Percentiles rank a stretch among this genome's conserved stretches.
These are phyloP conservation scores for Kwoniella bestiolae DNA, from an alignment of 768 basidiomycete genomes.

Conservation along the genomic window DNA sequence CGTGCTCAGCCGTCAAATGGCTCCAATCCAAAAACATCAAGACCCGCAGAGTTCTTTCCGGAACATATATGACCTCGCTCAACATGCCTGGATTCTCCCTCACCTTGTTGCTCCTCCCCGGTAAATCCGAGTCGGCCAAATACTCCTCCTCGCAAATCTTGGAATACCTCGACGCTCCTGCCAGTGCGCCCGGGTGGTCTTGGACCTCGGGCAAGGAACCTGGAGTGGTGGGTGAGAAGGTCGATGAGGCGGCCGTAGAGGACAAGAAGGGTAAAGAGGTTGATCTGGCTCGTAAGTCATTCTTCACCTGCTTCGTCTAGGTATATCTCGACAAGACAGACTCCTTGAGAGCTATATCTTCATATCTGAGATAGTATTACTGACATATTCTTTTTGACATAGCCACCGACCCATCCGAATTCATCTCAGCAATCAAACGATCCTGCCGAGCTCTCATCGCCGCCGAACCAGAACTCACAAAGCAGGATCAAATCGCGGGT, in stretches of 20 bases:
- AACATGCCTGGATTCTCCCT: conserved; percentile 59
- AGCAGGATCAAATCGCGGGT: conserved; percentile 87
- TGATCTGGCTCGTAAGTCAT: conserved; percentile 40
- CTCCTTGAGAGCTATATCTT: no score
- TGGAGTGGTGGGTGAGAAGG: conserved; percentile 32
- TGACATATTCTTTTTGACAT: background rate
- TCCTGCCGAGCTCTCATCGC: conserved; percentile 62
- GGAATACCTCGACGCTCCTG: conserved; percentile 57
- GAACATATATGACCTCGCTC: conserved; percentile 75
- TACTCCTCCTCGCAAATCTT: conserved; percentile 55
- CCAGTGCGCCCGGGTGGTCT: conserved; percentile 79
- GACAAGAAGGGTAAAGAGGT: conserved; percentile 40
- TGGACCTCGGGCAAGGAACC: conserved; percentile 65
- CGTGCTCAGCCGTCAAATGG: conserved; percentile 50
- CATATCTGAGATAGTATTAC: no score
- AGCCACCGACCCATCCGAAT: conserved; percentile 40
- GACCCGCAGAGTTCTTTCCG: conserved; percentile 70
- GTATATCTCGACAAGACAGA: no score
- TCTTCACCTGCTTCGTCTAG: background rate
- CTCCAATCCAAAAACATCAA: conserved; percentile 59
- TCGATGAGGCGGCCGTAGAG: conserved; percentile 22
- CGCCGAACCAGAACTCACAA: conserved; percentile 87
- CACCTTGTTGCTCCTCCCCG: conserved; percentile 68
- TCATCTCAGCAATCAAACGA: conserved; percentile 43
- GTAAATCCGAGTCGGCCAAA: conserved; percentile 29